A percentile compares a stretch with the other conserved stretches of the same genome.
Conservation (phyloP, 805 yeast species). For the Myxozyma mucilagina region DNA sequence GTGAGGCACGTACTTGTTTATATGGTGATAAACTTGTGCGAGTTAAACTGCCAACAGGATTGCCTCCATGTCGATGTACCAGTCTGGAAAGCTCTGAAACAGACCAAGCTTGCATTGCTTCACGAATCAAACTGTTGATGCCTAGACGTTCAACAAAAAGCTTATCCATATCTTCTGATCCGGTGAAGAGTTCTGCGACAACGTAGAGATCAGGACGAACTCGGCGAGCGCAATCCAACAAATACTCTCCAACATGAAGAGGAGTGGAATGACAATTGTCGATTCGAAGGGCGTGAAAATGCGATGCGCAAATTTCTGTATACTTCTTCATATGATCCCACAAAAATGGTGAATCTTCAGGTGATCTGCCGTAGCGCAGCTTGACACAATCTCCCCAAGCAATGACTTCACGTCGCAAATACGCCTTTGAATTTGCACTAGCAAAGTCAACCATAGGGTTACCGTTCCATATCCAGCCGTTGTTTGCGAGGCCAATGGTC, state of each 20-base stretch:
- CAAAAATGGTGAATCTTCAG: conserved; percentile 80
- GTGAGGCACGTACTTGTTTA: conserved; percentile 57
- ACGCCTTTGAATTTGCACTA: conserved; percentile 71
- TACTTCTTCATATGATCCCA: conserved; percentile 89
- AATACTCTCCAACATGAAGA: conserved; percentile 84
- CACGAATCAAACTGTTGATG: conserved; percentile 84
- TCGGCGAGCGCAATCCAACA: conserved; percentile 82
- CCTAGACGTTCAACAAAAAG: conserved; percentile 89
- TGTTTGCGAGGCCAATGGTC: conserved; percentile 65
- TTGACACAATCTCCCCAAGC: conserved; percentile 98
- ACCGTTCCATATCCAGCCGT: conserved; percentile 99
- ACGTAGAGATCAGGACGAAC: conserved; percentile 85
- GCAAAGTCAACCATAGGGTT: conserved; percentile 94
- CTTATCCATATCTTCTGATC: conserved; percentile 87
- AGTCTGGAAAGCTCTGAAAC: conserved; percentile 82
- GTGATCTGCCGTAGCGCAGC: conserved; percentile 74
- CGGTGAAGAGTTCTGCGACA: conserved; percentile 92
- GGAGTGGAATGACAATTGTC: conserved; percentile 98
- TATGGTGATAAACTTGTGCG: conserved; percentile 44
- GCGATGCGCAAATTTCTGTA: conserved; percentile 64
- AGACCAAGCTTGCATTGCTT: conserved; percentile 96
- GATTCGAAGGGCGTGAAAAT: conserved; percentile 85
- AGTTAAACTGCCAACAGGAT: conserved; percentile 86
- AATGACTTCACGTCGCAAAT: conserved; percentile 86
- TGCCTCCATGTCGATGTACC: conserved; percentile 90